These are phyloP conservation scores for Hansenula anomala DNA, from an alignment of 1,139 yeast species.

Conservation along the genomic window DNA sequence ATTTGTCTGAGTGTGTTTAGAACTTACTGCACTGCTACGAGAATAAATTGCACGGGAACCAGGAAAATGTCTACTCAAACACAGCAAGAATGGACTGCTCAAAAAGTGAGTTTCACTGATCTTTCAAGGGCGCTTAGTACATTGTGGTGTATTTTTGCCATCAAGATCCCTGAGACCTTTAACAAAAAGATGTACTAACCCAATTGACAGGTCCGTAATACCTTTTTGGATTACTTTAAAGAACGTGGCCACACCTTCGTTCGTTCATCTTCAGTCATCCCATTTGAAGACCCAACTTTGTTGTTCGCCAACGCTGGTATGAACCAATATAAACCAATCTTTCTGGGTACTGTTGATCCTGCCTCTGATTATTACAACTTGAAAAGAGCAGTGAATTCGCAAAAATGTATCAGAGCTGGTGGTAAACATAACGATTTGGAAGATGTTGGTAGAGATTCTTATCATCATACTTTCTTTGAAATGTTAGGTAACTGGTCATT, in stretches of 20 bases:
- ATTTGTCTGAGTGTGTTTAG: conserved; percentile 2
- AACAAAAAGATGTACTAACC: neutral
- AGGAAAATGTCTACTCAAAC: conserved; percentile 18
- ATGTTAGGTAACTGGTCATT: conserved; percentile 99
- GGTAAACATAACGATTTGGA: conserved; percentile 98
- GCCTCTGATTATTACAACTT: conserved; percentile 77
- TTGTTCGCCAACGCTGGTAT: conserved; percentile 97
- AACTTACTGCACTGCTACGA: neutral
- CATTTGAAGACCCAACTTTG: conserved; percentile 95
- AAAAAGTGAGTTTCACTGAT: conserved; percentile 15
- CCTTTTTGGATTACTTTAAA: conserved; percentile 80
- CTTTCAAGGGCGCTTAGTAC: neutral
- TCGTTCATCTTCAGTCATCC: conserved; percentile 92
- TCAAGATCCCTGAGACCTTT: neutral
- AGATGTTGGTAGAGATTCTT: conserved; percentile 96
- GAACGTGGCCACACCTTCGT: conserved; percentile 70
- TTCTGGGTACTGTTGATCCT: conserved; percentile 95
- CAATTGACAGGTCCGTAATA: conserved; percentile 58
- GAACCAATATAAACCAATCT: conserved; percentile 98
- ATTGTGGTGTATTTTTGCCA: neutral
- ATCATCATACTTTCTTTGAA: conserved; percentile 97
- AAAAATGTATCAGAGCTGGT: conserved; percentile 98
- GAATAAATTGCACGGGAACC: conserved; percentile 1
- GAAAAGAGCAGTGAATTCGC: conserved; percentile 91
- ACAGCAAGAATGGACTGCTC: conserved; percentile 23